Evolutionary conservation across 306 rosid genomes (phyloP).

Genomic region (Vigna nakashimae): DNA sequence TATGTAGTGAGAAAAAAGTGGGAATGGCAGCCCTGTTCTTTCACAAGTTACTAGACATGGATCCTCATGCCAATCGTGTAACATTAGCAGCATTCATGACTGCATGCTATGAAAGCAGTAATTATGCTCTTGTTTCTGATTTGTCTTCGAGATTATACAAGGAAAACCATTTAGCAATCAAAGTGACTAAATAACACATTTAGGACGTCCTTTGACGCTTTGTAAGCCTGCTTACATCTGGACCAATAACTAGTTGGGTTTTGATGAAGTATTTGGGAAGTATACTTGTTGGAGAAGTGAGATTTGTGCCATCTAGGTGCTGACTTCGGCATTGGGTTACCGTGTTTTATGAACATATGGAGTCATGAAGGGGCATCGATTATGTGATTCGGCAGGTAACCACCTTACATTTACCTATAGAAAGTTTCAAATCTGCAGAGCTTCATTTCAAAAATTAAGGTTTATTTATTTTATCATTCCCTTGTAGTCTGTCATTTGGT

Average conservation of each 20-base stretch:
- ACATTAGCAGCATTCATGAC: conserved; percentile 79
- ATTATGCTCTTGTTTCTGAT: conserved; percentile 80
- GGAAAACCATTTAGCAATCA: conserved; percentile 51
- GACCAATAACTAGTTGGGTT: conserved; percentile 11
- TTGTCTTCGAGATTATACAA: conserved; percentile 67
- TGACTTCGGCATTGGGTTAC: neutral
- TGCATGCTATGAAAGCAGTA: conserved; percentile 83
- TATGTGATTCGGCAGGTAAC: conserved; percentile 14
- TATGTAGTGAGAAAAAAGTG: conserved; percentile 77
- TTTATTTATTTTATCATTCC: neutral
- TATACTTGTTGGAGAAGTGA: conserved; percentile 8
- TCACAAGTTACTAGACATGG: conserved; percentile 72
- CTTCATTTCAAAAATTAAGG: neutral
- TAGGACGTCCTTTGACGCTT: neutral
- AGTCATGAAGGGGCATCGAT: conserved; percentile 5
- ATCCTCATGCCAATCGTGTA: conserved; percentile 67
- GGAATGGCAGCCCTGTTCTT: conserved; percentile 89
- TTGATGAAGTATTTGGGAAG: conserved; percentile 6
- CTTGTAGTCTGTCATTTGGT: no score
- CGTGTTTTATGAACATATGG: conserved; percentile 15
- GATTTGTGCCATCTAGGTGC: conserved; percentile 21
- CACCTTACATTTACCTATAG: conserved; percentile 15
- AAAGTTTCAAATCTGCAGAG: neutral
- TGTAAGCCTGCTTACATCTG: conserved; percentile 17
- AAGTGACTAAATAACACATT: conserved; percentile 34